Conservation (phyloP, 257 asterid species). For the Solanum tacnaense region DNA sequence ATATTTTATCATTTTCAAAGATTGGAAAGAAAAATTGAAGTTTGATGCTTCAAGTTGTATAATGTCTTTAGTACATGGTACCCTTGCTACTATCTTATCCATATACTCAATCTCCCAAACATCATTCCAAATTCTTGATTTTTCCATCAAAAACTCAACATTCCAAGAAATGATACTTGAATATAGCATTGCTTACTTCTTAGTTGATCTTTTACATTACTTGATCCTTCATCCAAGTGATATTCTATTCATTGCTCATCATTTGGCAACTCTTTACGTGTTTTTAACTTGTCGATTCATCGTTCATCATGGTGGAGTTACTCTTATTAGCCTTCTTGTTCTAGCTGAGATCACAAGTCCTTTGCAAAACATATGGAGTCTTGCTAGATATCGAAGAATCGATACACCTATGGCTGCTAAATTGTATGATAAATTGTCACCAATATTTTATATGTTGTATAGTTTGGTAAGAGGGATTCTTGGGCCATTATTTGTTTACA, state of each 20-base stretch:
- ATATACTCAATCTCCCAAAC: constrained; percentile 26
- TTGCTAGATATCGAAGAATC: constrained; percentile 34
- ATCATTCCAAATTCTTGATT: constrained; percentile 10
- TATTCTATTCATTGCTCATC: constrained; percentile 57
- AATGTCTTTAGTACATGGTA: constrained; percentile 60
- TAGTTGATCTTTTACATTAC: constrained; percentile 55
- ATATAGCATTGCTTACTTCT: constrained; percentile 59
- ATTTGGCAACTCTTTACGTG: constrained; percentile 68
- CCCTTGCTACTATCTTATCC: constrained; percentile 40
- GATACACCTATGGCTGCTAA: constrained; percentile 36
- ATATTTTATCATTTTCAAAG: constrained; percentile 32
- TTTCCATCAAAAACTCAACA: constrained; percentile 31
- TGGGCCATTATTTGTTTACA: constrained; percentile 44
- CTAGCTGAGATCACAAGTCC: constrained; percentile 66
- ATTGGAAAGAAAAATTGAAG: constrained; percentile 36
- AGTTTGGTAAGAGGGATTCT: constrained; percentile 59
- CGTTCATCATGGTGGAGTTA: constrained; percentile 45
- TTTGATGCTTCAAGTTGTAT: constrained; percentile 61
- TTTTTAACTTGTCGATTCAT: constrained; percentile 49
- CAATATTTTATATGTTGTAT: constrained; percentile 42
- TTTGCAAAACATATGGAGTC: constrained; percentile 73
- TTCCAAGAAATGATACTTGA: constrained; percentile 50
- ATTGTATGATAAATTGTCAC: constrained; percentile 42
- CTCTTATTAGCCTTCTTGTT: constrained; percentile 41
- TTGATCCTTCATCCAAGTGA: constrained; percentile 34